Percentiles rank a stretch among this genome's conserved stretches.
These are phyloP conservation scores for Hamigera avellanea DNA, from an alignment of 495 filamentous ascomycete genomes.

Conservation along the genomic window DNA sequence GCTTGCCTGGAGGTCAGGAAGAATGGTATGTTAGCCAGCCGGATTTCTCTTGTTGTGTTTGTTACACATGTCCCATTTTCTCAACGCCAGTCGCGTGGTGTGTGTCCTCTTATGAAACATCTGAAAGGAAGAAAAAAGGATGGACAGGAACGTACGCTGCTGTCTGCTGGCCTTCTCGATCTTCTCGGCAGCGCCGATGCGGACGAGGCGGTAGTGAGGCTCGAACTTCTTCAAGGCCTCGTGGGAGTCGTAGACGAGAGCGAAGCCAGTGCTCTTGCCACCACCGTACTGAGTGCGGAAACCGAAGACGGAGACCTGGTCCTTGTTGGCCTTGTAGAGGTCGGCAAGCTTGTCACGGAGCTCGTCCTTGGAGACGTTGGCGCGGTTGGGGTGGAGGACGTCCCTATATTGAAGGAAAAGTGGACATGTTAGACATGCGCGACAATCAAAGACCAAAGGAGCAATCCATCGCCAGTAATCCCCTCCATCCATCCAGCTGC, in stretches of 20 bases:
- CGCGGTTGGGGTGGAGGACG: slow-evolving; percentile 95
- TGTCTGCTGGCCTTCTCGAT: slow-evolving; percentile 93
- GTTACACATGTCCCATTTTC: too few species aligned
- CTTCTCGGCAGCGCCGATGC: slow-evolving; percentile 82
- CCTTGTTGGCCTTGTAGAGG: slow-evolving; percentile 96
- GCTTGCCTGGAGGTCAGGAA: slow-evolving; percentile 66
- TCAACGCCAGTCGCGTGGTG: too few species aligned
- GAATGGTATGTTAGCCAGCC: background rate
- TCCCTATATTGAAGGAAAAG: slow-evolving; percentile 50
- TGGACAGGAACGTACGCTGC: slow-evolving; percentile 69
- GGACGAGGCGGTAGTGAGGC: slow-evolving; percentile 91
- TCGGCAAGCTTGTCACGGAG: slow-evolving; percentile 88
- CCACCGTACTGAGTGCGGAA: slow-evolving; percentile 98
- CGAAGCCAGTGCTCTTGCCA: slow-evolving; percentile 98
- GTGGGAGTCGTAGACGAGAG: slow-evolving; percentile 91
- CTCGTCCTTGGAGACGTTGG: slow-evolving; percentile 98
- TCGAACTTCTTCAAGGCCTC: slow-evolving; percentile 99
- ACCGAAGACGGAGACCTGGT: slow-evolving; percentile 92
- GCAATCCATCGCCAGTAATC: background rate
- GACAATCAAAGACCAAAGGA: background rate
- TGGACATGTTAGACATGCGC: slow-evolving; percentile 11
- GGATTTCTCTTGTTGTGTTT: background rate
- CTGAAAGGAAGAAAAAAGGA: background rate
- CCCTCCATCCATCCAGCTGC: background rate
- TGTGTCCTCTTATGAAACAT: too few species aligned